Conservation (phyloP, 169 alveolate species). For the Plasmodium billcollinsi region DNA sequence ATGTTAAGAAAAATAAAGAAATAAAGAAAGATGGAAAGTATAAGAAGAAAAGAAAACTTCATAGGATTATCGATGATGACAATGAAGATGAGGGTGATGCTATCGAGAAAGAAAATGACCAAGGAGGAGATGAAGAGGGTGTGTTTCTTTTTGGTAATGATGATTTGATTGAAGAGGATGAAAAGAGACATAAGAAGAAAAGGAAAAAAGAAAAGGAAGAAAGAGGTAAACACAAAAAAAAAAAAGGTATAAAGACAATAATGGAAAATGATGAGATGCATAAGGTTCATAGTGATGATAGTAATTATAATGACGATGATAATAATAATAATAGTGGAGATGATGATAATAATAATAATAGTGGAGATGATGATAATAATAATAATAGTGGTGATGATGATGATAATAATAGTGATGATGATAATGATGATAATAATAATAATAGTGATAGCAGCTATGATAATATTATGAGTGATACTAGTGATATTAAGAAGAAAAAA, state of each 20-base stretch:
- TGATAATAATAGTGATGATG: not conserved
- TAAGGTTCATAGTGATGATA: constrained; percentile 18
- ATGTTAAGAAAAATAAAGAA: constrained; percentile 23
- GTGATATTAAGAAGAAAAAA: not conserved
- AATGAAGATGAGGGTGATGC: constrained; percentile 7
- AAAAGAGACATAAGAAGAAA: not conserved
- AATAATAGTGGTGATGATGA: not conserved
- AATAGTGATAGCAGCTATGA: not conserved
- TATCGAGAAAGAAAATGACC: not conserved
- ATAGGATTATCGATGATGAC: not conserved
- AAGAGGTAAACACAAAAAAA: not conserved
- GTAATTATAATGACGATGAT: not conserved
- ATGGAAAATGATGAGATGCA: not conserved
- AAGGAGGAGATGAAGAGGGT: not conserved
- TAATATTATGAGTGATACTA: not conserved
- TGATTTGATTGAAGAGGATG: constrained; percentile 6
- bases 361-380: not conserved
- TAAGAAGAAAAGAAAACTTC: not conserved
- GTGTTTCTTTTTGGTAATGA: not conserved
- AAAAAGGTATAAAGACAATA: not conserved
- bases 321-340: not conserved
- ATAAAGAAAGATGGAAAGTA: constrained; percentile 15
- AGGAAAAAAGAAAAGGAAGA: constrained; percentile 11
- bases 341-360: not conserved
- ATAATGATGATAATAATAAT: not conserved